These are phyloP conservation scores for Eucalyptus guilfoylei DNA, from an alignment of 345 rosid genomes.

Conservation along the genomic window DNA sequence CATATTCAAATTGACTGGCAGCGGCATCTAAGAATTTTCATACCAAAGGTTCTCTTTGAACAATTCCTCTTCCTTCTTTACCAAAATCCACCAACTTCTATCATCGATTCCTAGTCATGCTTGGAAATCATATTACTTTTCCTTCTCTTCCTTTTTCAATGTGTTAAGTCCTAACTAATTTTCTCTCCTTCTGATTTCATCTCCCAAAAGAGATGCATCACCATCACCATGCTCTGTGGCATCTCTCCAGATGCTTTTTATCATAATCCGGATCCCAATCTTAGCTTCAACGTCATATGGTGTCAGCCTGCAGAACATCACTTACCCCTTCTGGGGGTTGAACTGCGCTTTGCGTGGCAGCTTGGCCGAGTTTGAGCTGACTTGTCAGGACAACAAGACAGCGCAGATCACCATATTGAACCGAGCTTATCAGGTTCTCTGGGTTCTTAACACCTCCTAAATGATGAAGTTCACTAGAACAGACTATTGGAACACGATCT, in stretches of 20 bases:
- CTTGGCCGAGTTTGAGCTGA: neutral
- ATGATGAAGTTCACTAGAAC: neutral
- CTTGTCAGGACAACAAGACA: neutral
- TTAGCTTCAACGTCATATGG: neutral
- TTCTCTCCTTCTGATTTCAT: neutral
- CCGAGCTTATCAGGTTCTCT: neutral
- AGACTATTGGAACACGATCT: neutral
- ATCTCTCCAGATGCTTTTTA: neutral
- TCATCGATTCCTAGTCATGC: neutral
- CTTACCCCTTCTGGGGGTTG: neutral
- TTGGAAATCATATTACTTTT: neutral
- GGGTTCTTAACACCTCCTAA: neutral
- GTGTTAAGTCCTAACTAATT: neutral
- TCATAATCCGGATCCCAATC: neutral
- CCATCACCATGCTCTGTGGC: neutral
- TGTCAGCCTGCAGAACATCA: neutral
- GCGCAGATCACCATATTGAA: neutral
- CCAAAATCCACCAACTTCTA: neutral
- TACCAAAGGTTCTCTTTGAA: neutral
- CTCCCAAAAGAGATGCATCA: neutral
- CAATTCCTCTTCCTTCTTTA: neutral
- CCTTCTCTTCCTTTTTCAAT: neutral
- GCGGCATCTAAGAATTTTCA: neutral
- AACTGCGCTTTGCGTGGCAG: rapidly evolving
- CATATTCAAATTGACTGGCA: neutral